Base-by-base conservation (phyloP, 805 yeast species). In the Saccharomycopsis schoenii region DNA sequence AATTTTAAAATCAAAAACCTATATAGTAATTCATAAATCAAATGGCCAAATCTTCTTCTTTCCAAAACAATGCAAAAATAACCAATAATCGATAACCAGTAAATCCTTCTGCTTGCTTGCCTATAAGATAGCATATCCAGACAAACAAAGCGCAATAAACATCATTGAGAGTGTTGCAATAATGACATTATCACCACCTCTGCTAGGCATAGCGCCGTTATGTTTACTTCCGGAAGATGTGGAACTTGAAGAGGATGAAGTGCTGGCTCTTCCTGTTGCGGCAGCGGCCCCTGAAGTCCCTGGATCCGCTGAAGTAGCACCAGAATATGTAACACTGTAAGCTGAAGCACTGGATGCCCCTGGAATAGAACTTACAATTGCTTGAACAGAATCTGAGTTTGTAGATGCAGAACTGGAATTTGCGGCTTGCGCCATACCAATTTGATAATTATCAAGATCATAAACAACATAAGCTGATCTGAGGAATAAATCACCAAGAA, bases 401-500 rank as follows among this genome's bases (percentile, higher is more conserved):
- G 62, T 64, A 6, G 77, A 66, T 36, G 61, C 50, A 39, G 60
- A 42, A 17, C 43, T 42, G 10, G 64, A 55, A 37, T 68, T 65
- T 54, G 70, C 72, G 1, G 78, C 84, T 63, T 77, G 81, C 3
- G 83, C 84, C 14, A 81, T 43, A 1, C 78, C 77, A 25, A 81
- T 66, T 59, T 75, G 74, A 34, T 71, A 66, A 50, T 73, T 71
- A 40, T 78, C 83, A 56, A 83, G 68, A 69, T 84, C 85, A 61
- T 76, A 84, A 55, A 82, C 85, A 47, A 78, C 75, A 66, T 83
- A 83, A 0, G 80, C 81, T 36, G 77, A 69, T 62, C 80, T 73
- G 61, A 84, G 68, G 69, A 84, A 80, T 4, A 79, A 72, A 68
- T 82, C 85, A 57, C 88, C 88, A 17, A 82, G 69, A 8, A 78